These are phyloP conservation scores for Geotrichum phurueaensis DNA, from an alignment of 1,139 yeast species.

Conservation along the genomic window DNA sequence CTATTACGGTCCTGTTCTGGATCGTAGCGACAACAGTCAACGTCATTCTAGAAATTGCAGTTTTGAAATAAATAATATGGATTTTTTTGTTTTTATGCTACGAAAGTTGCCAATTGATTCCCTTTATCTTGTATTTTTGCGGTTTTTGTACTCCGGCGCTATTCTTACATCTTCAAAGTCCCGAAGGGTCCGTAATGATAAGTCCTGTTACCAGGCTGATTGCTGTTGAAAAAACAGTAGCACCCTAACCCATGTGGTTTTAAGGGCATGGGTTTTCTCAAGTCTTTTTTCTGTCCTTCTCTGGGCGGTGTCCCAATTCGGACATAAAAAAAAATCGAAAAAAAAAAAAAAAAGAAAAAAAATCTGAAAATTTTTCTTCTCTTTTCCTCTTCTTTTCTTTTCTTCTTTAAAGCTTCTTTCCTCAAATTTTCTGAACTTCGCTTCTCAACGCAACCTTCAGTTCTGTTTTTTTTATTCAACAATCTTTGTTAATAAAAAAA, in stretches of 20 bases:
- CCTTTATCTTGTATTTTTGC: too few species aligned
- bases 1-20: conserved; percentile 53
- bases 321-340: neutral
- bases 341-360: neutral
- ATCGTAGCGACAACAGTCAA: conserved; percentile 35
- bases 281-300: neutral
- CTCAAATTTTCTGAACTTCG: conserved; percentile 1
- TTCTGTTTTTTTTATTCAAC: conserved; percentile 12
- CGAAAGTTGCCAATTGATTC: neutral
- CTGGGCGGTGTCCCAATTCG: neutral
- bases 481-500: conserved; percentile 15
- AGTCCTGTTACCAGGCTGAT: too few species aligned
- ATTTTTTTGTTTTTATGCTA: neutral
- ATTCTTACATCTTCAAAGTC: too few species aligned
- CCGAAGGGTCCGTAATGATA: too few species aligned
- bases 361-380: conserved; percentile 3
- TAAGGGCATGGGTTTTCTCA: neutral
- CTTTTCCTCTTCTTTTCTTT: neutral
- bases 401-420: conserved; percentile 3
- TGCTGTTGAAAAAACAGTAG: neutral
- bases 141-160: too few species aligned
- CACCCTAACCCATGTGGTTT: neutral
- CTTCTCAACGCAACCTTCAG: conserved; percentile 5
- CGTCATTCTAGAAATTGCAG: conserved; percentile 26
- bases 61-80: neutral